Evolutionary conservation across 192 early-diverging fungal genomes (phyloP).

Genomic region (Entomortierella beljakovae): DNA sequence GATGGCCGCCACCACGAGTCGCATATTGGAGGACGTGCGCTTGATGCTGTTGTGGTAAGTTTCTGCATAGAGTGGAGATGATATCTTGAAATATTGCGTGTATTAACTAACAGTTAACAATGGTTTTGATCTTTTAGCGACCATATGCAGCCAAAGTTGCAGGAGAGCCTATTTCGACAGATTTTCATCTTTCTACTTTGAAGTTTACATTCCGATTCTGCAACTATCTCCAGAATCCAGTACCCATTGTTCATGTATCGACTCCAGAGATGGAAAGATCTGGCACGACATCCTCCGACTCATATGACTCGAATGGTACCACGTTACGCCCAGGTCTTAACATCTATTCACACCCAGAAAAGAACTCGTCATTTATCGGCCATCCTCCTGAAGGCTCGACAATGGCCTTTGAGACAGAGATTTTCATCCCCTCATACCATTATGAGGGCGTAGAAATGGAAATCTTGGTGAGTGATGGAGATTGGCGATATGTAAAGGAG

Average conservation of each 20-base stretch:
- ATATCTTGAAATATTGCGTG: neutral
- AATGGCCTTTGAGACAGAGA: constrained; percentile 66
- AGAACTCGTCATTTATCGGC: constrained; percentile 18
- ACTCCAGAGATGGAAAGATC: constrained; percentile 9
- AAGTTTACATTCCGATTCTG: constrained; percentile 72
- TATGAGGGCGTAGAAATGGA: constrained; percentile 62
- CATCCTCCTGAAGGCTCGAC: constrained; percentile 29
- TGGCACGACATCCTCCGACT: neutral
- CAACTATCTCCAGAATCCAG: constrained; percentile 49
- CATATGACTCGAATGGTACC: neutral
- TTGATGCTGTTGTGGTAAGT: constrained; percentile 80
- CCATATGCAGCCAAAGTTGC: constrained; percentile 84
- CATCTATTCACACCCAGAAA: constrained; percentile 13
- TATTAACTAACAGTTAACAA: neutral
- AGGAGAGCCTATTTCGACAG: constrained; percentile 68
- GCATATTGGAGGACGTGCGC: constrained; percentile 79
- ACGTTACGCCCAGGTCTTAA: neutral
- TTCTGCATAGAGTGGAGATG: neutral
- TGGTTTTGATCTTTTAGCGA: constrained; percentile 55
- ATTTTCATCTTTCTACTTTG: constrained; percentile 71
- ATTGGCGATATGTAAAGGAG: constrained; percentile 74
- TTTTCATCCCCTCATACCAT: constrained; percentile 82
- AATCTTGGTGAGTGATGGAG: constrained; percentile 74
- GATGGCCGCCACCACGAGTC: constrained; percentile 59
- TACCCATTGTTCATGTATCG: constrained; percentile 33